Base-by-base conservation (phyloP, 805 yeast genomes). In the Kuraishia floccosa region DNA sequence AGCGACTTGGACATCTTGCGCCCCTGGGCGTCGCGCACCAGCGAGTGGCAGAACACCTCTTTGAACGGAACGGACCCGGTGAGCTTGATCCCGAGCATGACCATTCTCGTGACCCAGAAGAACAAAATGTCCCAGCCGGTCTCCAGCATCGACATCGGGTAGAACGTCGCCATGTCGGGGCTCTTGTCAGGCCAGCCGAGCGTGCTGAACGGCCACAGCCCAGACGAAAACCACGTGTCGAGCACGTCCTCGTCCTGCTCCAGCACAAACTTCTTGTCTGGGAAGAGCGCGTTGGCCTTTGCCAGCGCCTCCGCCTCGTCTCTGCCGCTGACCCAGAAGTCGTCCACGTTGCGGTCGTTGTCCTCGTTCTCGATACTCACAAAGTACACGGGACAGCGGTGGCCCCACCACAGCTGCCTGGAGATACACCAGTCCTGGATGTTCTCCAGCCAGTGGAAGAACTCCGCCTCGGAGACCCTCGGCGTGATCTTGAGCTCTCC, bases 351-450 rank as follows among this genome's bases (percentile, higher is more conserved):
- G 38, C 63, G 57, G 39, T 71, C 76, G 42, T 73, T 71, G 35
- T 69, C 76, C 46, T 71, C 68, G 35, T 89, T 93, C 49, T 84
- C 94, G 35, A 89, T 63, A 33, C 69, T 64, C 37, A 86, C 84
- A 44, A 84, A 83, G 63, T 91, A 91, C 26, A 83, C 94, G 17
- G 98, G 98, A 60, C 95, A 83, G 63, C 97, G 76, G 64, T 91
- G 98, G 43, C 98, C 98, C 93, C 93, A 81, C 80, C 80, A 72
- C 49, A 72, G 65, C 52, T 72, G 80, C 61, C 98, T 82, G 14
- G 97, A 91, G 40, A 91, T 85, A 76, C 98, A 91, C 98, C 98
- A 91, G 62, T 91, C 98, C 64, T 91, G 96, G 43, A 87, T 81
- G 58, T 85, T 83, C 52, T 78, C 91, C 58, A 89, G 65, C 98